Base-by-base conservation (phyloP, 1,284 basidiomycete species). In the Kwoniella shivajii region DNA sequence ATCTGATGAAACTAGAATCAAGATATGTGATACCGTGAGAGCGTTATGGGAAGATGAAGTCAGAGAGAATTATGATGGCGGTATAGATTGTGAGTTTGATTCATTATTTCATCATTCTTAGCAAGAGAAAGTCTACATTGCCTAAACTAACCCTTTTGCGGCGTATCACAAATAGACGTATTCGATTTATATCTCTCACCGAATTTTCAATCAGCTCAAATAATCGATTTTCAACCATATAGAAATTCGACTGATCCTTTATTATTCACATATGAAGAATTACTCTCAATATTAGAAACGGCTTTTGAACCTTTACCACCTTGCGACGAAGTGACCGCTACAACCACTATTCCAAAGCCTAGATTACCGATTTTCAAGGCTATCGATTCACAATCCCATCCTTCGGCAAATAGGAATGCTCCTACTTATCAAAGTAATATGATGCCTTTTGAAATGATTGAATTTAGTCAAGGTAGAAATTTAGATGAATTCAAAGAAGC, bases 201-300 rank as follows among this genome's bases (percentile, higher is more conserved):
- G 16, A 85, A 90, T 70, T 81, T 91, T 41, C 78, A 82, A 1
- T 81, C 84, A 9, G 88, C 86, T 6, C 88, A 92, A 74, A 74
- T 98, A 61, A 75, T 98, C 63, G 95, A 98, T 76, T 89, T 98
- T 76, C 92, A 92, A 65, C 91, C 92, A 0, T 97, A 88, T 71
- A 84, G 88, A 11, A 83, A 85, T 0, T 86, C 86, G 33, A 97
- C 94, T 18, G 94, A 98, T 73, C 75, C 92, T 0, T 82, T 96
- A 1, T 80, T 97, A 9, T 97, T 94, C 79, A 83, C 83, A 0
- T 97, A 90, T 73, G 84, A 88, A 30, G 89, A 93, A 50, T 82
- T 98, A 0, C 80, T 82, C 49, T 72, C 71, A 3, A 73, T 86
- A 16, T 72, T 66, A 18, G 42, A 66, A 13, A 59, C 65, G 27